These are phyloP conservation scores for Picochlorum sp. DNA, from an alignment of 139 green algal species.

Conservation along the genomic window DNA sequence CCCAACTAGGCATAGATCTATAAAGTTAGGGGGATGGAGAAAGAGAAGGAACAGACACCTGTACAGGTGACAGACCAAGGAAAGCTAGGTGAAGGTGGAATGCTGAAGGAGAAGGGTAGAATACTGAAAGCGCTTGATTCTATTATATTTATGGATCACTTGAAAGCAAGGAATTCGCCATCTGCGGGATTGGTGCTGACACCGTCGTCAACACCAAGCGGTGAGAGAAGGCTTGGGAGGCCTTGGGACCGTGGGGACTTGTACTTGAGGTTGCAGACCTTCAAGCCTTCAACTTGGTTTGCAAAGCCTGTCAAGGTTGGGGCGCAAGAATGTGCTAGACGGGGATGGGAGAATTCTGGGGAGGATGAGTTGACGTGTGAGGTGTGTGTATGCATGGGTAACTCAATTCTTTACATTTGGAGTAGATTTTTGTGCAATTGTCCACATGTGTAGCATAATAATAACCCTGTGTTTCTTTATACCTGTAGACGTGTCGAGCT, in stretches of 20 bases:
- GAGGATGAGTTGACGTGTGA: slow-evolving; percentile 51
- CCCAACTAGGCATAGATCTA: too few relatives aligned
- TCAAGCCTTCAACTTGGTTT: slow-evolving; percentile 57
- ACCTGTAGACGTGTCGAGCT: slow-evolving; percentile 37
- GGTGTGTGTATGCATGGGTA: too few relatives aligned
- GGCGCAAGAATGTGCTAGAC: slow-evolving; percentile 43
- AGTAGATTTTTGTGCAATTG: too few relatives aligned
- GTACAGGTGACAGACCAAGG: too few relatives aligned
- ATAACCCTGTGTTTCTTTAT: too few relatives aligned
- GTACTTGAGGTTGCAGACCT: slow-evolving; percentile 51
- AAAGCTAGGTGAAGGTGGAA: neutral
- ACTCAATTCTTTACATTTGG: too few relatives aligned
- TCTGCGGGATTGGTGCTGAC: neutral
- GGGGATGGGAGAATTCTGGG: slow-evolving; percentile 49
- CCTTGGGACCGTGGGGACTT: slow-evolving; percentile 55
- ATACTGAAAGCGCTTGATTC: slow-evolving; percentile 23
- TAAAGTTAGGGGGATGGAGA: too few relatives aligned
- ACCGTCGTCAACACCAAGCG: neutral
- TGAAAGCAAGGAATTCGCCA: neutral
- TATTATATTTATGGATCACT: slow-evolving; percentile 24
- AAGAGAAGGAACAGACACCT: too few relatives aligned
- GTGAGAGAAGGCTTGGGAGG: slow-evolving; percentile 1
- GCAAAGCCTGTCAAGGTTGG: slow-evolving; percentile 43
- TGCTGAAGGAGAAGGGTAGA: neutral
- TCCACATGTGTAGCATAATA: neutral